Evolutionary conservation across 768 basidiomycete genomes (phyloP).

Genomic region (Aureoboletus auriporus): DNA sequence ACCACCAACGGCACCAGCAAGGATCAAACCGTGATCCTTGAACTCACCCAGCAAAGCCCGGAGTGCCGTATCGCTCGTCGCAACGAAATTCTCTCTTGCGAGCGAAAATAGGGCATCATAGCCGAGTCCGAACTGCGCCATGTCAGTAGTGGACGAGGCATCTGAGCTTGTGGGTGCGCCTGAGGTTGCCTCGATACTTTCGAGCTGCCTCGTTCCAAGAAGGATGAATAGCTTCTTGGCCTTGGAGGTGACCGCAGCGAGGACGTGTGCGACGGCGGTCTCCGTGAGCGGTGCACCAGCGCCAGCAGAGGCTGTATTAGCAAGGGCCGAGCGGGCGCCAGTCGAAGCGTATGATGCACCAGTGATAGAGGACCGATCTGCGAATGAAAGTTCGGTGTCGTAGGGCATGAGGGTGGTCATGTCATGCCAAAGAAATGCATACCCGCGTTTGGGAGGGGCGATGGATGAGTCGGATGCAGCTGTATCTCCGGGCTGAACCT

Average conservation of each 20-base stretch:
- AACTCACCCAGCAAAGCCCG: constrained; percentile 85
- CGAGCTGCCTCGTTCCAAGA: constrained; percentile 67
- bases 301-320: constrained; percentile 28
- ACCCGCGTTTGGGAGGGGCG: constrained; percentile 40
- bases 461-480: neutral
- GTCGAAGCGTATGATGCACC: constrained; percentile 41
- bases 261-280: constrained; percentile 73
- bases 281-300: constrained; percentile 55
- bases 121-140: constrained; percentile 51
- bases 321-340: constrained; percentile 23
- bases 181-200: constrained; percentile 37
- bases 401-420: constrained; percentile 82
- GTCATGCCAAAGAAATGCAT: constrained; percentile 86
- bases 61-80: constrained; percentile 82
- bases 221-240: constrained; percentile 79
- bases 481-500: constrained; percentile 22
- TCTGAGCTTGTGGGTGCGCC: constrained; percentile 5
- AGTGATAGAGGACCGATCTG: constrained; percentile 59
- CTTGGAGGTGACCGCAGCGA: constrained; percentile 83
- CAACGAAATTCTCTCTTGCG: constrained; percentile 82
- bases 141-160: constrained; percentile 8
- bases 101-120: constrained; percentile 69
- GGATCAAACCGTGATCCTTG: constrained; percentile 84
- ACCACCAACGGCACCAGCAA: constrained; percentile 39
- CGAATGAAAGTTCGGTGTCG: constrained; percentile 68